A percentile compares a stretch with the other conserved stretches of the same genome.
phyloP scores from a whole-genome alignment of 768 basidiomycete species.

The Termitomyces sp. region DNA sequence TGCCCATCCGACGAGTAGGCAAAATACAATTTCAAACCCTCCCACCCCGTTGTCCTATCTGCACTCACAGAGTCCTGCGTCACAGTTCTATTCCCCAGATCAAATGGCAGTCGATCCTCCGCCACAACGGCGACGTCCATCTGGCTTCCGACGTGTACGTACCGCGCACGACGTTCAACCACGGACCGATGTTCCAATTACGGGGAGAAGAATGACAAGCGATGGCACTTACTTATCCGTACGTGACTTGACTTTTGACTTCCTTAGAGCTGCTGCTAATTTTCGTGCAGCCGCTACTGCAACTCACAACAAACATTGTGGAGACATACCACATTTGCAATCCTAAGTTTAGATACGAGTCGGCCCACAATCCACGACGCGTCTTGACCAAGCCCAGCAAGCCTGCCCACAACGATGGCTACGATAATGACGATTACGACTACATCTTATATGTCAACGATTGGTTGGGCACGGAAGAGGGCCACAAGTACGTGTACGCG shows the following conservation, averaged over 20 bases:
- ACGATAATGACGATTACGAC: slow-evolving; percentile 98
- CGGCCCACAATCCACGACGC: slow-evolving; percentile 88
- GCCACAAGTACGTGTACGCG: slow-evolving; percentile 70
- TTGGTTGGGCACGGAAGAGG: slow-evolving; percentile 90
- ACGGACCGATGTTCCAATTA: slow-evolving; percentile 54
- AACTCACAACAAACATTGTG: slow-evolving; percentile 79
- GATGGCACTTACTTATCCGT: slow-evolving; percentile 80
- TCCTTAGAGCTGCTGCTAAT: slow-evolving; percentile 10
- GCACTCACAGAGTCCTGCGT: slow-evolving; percentile 44
- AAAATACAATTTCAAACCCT: slow-evolving; percentile 61
- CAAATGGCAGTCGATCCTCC: slow-evolving; percentile 72
- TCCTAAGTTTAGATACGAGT: slow-evolving; percentile 92
- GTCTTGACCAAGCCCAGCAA: slow-evolving; percentile 98
- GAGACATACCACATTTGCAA: slow-evolving; percentile 96
- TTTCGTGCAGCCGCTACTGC: slow-evolving; percentile 45
- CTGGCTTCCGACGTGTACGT: slow-evolving; percentile 77
- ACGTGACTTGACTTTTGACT: slow-evolving; percentile 26
- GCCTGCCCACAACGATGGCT: slow-evolving; percentile 92
- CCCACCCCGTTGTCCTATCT: slow-evolving; percentile 68
- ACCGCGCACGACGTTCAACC: slow-evolving; percentile 77
- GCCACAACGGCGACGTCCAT: slow-evolving; percentile 59
- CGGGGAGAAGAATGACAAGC: slow-evolving; percentile 72
- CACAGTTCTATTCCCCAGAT: slow-evolving; percentile 58
- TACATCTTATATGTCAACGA: slow-evolving; percentile 99
- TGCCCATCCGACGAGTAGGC: slow-evolving; percentile 43